These are phyloP conservation scores for Boletus edulis DNA, from an alignment of 768 basidiomycete genomes.

Conservation along the genomic window DNA sequence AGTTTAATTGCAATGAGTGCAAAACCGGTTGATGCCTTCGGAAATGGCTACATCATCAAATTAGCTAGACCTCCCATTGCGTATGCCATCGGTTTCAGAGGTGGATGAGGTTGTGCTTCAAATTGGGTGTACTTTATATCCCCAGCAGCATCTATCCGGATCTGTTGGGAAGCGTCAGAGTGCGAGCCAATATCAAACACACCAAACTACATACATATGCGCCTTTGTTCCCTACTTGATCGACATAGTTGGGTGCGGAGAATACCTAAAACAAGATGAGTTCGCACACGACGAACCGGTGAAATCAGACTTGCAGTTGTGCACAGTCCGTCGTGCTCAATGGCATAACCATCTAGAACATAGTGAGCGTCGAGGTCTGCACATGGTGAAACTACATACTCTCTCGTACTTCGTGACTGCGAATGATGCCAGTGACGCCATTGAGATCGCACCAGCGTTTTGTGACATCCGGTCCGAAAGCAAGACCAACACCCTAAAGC, in stretches of 20 bases:
- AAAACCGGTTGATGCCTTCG: no score
- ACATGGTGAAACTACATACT: slow-evolving; percentile 39
- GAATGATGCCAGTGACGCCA: slow-evolving; percentile 82
- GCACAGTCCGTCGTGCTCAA: slow-evolving; percentile 93
- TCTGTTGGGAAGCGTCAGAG: slow-evolving; percentile 39
- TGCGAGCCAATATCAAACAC: neutral
- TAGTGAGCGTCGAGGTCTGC: slow-evolving; percentile 2
- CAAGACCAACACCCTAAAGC: slow-evolving; percentile 85
- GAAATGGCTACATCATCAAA: slow-evolving; percentile 74
- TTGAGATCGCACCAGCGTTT: slow-evolving; percentile 86
- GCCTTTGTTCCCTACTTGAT: slow-evolving; percentile 88
- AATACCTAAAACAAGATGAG: slow-evolving; percentile 57
- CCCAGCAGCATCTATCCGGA: slow-evolving; percentile 79
- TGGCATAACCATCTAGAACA: slow-evolving; percentile 77
- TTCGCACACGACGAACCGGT: slow-evolving; percentile 1
- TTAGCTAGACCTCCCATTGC: slow-evolving; percentile 61
- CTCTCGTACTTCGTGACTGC: slow-evolving; percentile 96
- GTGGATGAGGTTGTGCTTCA: slow-evolving; percentile 84
- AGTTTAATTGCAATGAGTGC: no score
- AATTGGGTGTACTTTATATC: slow-evolving; percentile 75
- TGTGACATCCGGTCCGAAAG: slow-evolving; percentile 95
- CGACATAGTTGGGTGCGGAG: slow-evolving; percentile 94
- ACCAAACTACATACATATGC: slow-evolving; percentile 65
- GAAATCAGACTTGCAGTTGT: slow-evolving; percentile 64
- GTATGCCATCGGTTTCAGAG: slow-evolving; percentile 93